phyloP scores from a whole-genome alignment of 2,329 filamentous ascomycete genomes.

The Clonostachys rosea region DNA sequence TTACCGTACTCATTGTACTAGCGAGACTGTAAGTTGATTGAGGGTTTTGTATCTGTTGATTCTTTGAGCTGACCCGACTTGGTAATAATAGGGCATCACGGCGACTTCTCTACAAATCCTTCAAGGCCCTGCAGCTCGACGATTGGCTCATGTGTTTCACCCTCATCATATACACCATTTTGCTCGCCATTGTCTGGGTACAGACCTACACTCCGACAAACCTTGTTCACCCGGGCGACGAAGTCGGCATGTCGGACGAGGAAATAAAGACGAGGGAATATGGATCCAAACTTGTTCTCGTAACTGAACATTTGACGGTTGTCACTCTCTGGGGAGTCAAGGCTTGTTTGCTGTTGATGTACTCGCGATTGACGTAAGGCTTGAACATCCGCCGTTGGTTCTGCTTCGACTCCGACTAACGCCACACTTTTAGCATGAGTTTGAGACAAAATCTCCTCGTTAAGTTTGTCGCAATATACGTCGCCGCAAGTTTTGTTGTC shows the following conservation, averaged over 20 bases:
- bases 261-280: constrained; percentile 32
- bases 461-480: too few relatives aligned
- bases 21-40: background rate
- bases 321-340: constrained; percentile 51
- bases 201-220: constrained; percentile 37
- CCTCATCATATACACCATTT: constrained; percentile 11
- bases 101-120: constrained; percentile 30
- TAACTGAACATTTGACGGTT: constrained; percentile 57
- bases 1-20: too few relatives aligned
- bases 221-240: constrained; percentile 44
- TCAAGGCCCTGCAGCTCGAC: constrained; percentile 42
- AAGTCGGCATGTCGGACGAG: constrained; percentile 34
- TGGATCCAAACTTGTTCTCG: constrained; percentile 57
- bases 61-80: too few relatives aligned
- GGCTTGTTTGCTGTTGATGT: too few relatives aligned
- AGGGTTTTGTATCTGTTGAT: too few relatives aligned
- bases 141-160: constrained; percentile 51
- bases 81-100: constrained; percentile 21
- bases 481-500: constrained; percentile 31
- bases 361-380: too few relatives aligned
- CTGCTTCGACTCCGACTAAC: too few relatives aligned
- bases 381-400: too few relatives aligned
- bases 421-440: too few relatives aligned
- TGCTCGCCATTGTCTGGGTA: too few relatives aligned
- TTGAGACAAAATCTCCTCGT: too few relatives aligned